Evolutionary conservation across 129 eudicot species (phyloP).

Genomic region (Kitagawia praeruptora): DNA sequence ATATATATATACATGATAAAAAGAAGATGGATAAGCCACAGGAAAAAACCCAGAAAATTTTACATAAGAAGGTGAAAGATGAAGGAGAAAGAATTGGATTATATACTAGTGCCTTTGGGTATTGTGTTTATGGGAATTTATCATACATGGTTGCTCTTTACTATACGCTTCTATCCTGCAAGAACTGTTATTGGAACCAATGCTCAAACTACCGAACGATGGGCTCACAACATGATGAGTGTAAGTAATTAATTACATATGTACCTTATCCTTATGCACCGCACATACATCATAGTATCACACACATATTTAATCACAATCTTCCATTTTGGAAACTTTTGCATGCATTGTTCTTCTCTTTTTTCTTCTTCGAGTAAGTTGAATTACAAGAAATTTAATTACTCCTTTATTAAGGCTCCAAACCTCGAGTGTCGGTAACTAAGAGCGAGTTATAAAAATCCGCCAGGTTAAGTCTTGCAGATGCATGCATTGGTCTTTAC

Average conservation of each 20-base stretch:
- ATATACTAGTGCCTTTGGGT: slow-evolving; percentile 50
- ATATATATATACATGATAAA: too few relatives aligned
- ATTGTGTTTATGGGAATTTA: slow-evolving; percentile 36
- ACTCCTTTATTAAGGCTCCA: too few relatives aligned
- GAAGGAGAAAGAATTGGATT: slow-evolving; percentile 25
- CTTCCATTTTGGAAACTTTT: background rate
- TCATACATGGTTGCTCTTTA: slow-evolving; percentile 61
- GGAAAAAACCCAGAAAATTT: background rate
- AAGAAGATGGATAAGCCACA: background rate
- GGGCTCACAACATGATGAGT: slow-evolving; percentile 65
- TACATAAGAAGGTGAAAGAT: background rate
- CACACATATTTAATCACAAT: too few relatives aligned
- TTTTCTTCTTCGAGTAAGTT: too few relatives aligned
- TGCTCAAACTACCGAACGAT: slow-evolving; percentile 45
- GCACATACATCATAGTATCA: background rate
- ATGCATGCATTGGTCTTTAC: background rate
- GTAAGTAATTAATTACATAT: slow-evolving; percentile 21
- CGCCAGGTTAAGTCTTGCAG: background rate
- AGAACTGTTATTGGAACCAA: slow-evolving; percentile 78
- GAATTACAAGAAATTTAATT: too few relatives aligned
- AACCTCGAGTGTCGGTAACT: too few relatives aligned
- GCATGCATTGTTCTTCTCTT: background rate
- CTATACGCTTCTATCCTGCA: slow-evolving; percentile 35
- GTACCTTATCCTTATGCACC: background rate
- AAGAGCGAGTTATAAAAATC: background rate